A percentile compares a stretch with the other conserved stretches of the same genome.
Conservation (phyloP, 2,329 filamentous ascomycete species). For the Talaromyces sp. region DNA sequence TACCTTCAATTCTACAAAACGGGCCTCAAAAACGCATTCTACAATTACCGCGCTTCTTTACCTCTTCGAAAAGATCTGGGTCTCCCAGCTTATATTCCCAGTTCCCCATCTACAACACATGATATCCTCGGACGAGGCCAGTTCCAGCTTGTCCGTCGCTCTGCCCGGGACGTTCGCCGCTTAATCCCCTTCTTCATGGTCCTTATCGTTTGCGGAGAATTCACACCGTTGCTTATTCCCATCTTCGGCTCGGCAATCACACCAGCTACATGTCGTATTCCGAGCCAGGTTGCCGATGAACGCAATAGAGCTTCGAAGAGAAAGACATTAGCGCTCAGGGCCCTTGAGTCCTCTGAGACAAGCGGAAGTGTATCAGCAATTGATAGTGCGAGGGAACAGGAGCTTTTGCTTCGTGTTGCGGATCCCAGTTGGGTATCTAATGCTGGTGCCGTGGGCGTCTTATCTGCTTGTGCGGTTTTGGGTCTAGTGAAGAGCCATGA, state of each 20-base stretch:
- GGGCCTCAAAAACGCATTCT: conserved; percentile 73
- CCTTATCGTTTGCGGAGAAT: conserved; percentile 78
- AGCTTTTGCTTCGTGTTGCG: conserved; percentile 29
- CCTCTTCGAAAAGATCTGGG: conserved; percentile 35
- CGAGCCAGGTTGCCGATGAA: conserved; percentile 67
- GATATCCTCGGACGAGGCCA: conserved; percentile 60
- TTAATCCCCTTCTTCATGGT: conserved; percentile 78
- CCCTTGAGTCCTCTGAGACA: conserved; percentile 13
- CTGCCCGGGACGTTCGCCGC: conserved; percentile 71
- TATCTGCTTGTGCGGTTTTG: conserved; percentile 40
- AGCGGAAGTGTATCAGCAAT: not conserved
- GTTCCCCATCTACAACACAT: conserved; percentile 27
- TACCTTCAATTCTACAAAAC: conserved; percentile 87
- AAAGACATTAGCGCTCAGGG: conserved; percentile 30
- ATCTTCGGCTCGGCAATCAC: conserved; percentile 69
- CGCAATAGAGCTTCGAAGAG: conserved; percentile 55
- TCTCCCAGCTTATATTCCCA: conserved; percentile 37
- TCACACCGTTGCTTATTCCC: conserved; percentile 78
- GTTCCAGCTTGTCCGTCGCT: conserved; percentile 70
- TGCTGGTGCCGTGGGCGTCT: conserved; percentile 27
- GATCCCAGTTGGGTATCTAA: conserved; percentile 20
- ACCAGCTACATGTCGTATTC: conserved; percentile 81
- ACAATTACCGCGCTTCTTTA: conserved; percentile 57
- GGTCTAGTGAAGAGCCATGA: conserved; percentile 38
- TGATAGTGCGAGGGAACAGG: conserved; percentile 31